Evolutionary conservation across 2,329 filamentous ascomycete genomes (phyloP), one percentile per base, ranked within the genome.

Genomic region (Aureobasidium pullulans): DNA sequence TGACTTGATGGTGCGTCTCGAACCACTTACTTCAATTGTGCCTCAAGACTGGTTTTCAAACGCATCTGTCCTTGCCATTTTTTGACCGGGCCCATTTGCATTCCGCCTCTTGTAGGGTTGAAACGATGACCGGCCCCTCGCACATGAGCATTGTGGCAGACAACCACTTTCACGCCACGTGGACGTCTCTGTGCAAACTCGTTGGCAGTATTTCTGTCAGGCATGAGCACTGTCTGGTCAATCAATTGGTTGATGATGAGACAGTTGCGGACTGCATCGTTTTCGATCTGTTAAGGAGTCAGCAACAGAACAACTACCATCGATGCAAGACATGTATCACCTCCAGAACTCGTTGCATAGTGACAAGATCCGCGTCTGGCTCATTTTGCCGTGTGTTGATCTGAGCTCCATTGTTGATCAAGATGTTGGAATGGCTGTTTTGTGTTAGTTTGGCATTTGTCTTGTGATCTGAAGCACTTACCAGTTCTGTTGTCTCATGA

Each of bases 201-300:
- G 44, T 86, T 79, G 1, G 87, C 94, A 59, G 89, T 81, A 1
- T 79, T 72, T 31, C 88, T 79, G 32, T 86, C 78, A 59, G 85
- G 78, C 57, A 96, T 84, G 0, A 99, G 78, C 6, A 96, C 83
- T 7, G 87, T 84, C 71, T 96, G 92, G 62, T 99, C 94, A 56
- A 96, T 90, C 6, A 77, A 75, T 65, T 90, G 82, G 62, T 86
- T 87, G 70, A 97, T 94, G 67, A 99, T 87, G 48, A 97, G 77
- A 61, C 91, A 86, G 62, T 90, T 88, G 52, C 85, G 85, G 19
- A 96, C 86, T 44, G 88, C 74, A 19, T 88, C 82, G 64, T 93
- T 84, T 62, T 94, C 89, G 62, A 97, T 88, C 72, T 90, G 32
- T 11, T 23, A 31, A 37, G 57, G 71, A 60, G 71, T 66, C 60